Percentiles rank a stretch among this genome's conserved stretches.
Conservation (phyloP, 768 basidiomycete genomes). For the Grammothele lineata region DNA sequence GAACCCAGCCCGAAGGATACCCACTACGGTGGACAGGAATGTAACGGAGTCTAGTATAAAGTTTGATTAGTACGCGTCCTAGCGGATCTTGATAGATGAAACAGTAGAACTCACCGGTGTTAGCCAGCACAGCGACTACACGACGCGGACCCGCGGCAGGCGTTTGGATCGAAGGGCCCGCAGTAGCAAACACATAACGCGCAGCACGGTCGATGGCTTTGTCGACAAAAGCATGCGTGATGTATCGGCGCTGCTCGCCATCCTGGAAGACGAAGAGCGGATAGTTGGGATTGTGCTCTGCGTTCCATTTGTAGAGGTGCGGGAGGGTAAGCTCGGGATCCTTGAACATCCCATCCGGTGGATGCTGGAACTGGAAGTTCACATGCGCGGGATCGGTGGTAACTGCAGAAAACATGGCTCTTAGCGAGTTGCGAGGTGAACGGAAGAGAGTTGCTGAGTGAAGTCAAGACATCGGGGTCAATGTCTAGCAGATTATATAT, state of each 20-base stretch:
- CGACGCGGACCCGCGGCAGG: constrained; percentile 21
- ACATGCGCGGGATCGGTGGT: no score
- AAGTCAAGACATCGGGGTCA: no score
- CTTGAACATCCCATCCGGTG: no score
- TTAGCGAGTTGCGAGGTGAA: no score
- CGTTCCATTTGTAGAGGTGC: constrained; percentile 34
- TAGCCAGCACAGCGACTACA: constrained; percentile 20
- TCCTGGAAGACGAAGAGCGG: constrained; percentile 27
- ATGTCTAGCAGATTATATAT: no score
- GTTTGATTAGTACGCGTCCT: neutral
- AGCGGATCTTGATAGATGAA: no score
- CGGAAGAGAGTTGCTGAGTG: no score
- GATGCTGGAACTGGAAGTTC: no score
- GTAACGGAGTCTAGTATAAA: constrained; percentile 20
- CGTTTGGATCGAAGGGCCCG: no score
- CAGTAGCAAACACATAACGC: constrained; percentile 1
- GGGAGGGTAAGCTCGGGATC: constrained; percentile 32
- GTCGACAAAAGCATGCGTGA: constrained; percentile 24
- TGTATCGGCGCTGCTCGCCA: constrained; percentile 9
- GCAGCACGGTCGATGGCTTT: constrained; percentile 27
- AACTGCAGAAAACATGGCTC: no score
- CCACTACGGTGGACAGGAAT: constrained; percentile 13
- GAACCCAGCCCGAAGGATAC: constrained; percentile 16
- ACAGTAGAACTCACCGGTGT: no score
- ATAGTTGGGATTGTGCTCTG: constrained; percentile 26